Percentiles rank a stretch among this genome's conserved stretches.
Conservation (phyloP, 2,329 filamentous ascomycete genomes). For the Aureobasidium sp. region DNA sequence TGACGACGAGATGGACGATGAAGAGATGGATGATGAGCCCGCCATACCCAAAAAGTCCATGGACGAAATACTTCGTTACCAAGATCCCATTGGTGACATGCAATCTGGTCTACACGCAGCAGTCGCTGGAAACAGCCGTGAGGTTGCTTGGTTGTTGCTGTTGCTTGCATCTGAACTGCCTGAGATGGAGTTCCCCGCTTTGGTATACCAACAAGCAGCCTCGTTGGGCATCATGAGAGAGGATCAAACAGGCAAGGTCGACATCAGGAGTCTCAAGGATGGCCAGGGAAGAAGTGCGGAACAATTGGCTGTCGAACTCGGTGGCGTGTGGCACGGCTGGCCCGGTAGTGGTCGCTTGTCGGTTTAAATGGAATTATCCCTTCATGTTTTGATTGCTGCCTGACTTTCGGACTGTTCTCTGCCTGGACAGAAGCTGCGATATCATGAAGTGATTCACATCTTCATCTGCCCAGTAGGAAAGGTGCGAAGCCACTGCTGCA, state of each 20-base stretch:
- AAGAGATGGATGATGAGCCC: slow-evolving; percentile 36
- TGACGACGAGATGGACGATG: slow-evolving; percentile 21
- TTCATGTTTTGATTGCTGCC: background rate
- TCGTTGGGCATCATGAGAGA: slow-evolving; percentile 51
- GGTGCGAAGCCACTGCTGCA: slow-evolving; percentile 66
- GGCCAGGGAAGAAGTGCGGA: slow-evolving; percentile 42
- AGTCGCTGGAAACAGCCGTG: slow-evolving; percentile 54
- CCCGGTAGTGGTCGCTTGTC: slow-evolving; percentile 10
- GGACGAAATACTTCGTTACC: slow-evolving; percentile 52
- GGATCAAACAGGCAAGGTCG: slow-evolving; percentile 40
- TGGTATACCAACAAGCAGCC: slow-evolving; percentile 52
- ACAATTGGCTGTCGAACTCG: slow-evolving; percentile 41
- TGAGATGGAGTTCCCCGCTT: slow-evolving; percentile 50
- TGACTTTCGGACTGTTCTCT: slow-evolving; percentile 31
- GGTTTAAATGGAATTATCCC: background rate
- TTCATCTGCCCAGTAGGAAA: slow-evolving; percentile 90
- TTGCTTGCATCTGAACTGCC: slow-evolving; percentile 56
- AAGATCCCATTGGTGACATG: slow-evolving; percentile 58
- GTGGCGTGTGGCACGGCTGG: slow-evolving; percentile 44
- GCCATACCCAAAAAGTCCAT: slow-evolving; percentile 29
- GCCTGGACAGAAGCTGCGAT: slow-evolving; percentile 63
- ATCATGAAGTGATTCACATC: slow-evolving; percentile 89
- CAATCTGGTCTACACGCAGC: slow-evolving; percentile 66
- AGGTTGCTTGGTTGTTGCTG: slow-evolving; percentile 62
- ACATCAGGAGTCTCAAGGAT: slow-evolving; percentile 50